phyloP scores from a whole-genome alignment of 176 grass and related monocot species.

The Hyparrhenia diplandra region DNA sequence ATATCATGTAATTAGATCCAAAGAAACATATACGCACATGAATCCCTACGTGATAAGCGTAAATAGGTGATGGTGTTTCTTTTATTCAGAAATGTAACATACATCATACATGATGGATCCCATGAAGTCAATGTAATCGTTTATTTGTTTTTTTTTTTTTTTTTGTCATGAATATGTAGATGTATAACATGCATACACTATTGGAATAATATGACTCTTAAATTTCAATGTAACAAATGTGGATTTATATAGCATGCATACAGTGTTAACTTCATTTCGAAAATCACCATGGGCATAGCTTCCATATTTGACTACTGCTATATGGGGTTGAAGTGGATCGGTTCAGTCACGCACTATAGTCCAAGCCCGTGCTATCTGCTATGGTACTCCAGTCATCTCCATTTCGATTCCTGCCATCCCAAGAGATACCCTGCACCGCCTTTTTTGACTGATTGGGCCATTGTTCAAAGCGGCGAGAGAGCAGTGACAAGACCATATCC shows the following conservation, averaged over 20 bases:
- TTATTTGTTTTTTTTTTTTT: no score
- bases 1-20: no score
- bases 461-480: slow-evolving; percentile 6
- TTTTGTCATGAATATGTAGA: no score
- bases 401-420: neutral
- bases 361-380: neutral
- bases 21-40: no score
- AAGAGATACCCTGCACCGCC: neutral
- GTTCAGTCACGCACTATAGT: neutral
- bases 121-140: no score
- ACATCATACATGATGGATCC: no score
- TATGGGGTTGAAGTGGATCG: neutral
- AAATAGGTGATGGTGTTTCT: no score
- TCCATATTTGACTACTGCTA: neutral
- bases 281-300: neutral
- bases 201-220: neutral
- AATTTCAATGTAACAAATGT: neutral
- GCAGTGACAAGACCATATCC: slow-evolving; percentile 45
- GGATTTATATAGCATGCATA: neutral
- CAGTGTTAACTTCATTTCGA: no score
- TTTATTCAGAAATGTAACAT: no score
- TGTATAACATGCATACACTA: neutral
- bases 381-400: neutral
- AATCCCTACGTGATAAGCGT: no score
- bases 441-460: neutral